Percentiles rank a stretch among this genome's conserved stretches.
These are phyloP conservation scores for Saksenaea vasiformis DNA, from an alignment of 371 early-diverging fungal species.

Conservation along the genomic window DNA sequence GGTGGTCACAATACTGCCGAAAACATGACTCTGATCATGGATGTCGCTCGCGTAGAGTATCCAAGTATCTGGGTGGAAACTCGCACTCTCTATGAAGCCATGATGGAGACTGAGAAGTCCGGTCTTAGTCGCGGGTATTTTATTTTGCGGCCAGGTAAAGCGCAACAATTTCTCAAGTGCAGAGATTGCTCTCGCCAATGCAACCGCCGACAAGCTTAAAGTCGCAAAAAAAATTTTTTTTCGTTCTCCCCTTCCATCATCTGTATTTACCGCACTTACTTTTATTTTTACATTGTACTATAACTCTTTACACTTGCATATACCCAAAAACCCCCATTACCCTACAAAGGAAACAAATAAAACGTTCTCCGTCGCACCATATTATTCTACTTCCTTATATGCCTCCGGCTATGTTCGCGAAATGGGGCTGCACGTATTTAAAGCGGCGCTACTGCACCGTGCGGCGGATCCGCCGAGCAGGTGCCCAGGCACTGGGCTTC, in stretches of 20 bases:
- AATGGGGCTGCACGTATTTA: too few relatives aligned
- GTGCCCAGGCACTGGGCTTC: too few relatives aligned
- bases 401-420: too few relatives aligned
- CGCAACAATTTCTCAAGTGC: background rate
- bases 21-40: slow-evolving; percentile 77
- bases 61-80: slow-evolving; percentile 79
- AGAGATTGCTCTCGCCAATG: background rate
- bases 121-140: slow-evolving; percentile 83
- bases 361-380: too few relatives aligned
- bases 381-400: too few relatives aligned
- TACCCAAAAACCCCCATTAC: background rate
- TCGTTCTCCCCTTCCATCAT: background rate
- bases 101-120: slow-evolving; percentile 70
- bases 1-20: slow-evolving; percentile 65
- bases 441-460: too few relatives aligned
- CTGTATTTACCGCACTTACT: background rate
- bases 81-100: slow-evolving; percentile 67
- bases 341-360: too few relatives aligned
- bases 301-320: background rate
- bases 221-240: background rate
- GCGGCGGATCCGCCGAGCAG: too few relatives aligned
- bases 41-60: slow-evolving; percentile 74
- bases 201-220: background rate
- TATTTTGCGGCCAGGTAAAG: slow-evolving; percentile 41
- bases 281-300: background rate